phyloP scores from a whole-genome alignment of 208 protist species.

The Strigomonas culicis region DNA sequence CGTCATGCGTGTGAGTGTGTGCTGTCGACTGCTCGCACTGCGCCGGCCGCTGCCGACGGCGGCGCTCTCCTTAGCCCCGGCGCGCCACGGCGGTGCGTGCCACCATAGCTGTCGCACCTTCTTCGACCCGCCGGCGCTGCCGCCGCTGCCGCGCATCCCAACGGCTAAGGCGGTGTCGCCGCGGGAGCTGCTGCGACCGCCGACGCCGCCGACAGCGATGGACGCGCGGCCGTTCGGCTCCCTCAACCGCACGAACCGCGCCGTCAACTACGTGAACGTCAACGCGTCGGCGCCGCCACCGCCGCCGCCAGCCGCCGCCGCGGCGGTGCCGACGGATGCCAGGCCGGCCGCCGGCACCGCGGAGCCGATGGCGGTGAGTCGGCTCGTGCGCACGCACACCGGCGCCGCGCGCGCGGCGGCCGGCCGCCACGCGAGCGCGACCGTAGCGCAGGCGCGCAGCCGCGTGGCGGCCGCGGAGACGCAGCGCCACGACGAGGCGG shows the following conservation, averaged over 20 bases:
- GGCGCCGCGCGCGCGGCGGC: too few species aligned
- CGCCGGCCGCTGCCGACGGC: too few species aligned
- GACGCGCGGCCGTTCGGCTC: constrained; percentile 62
- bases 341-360: not conserved
- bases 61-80: too few species aligned
- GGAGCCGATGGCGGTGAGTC: not conserved
- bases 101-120: too few species aligned
- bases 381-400: too few species aligned
- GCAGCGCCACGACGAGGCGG: not conserved
- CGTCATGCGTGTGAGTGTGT: too few species aligned
- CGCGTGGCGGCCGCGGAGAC: not conserved
- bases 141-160: too few species aligned
- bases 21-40: too few species aligned
- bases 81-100: too few species aligned
- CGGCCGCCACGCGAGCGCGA: not conserved
- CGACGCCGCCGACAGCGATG: constrained; percentile 35
- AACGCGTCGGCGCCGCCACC: constrained; percentile 11
- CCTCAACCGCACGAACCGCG: constrained; percentile 28
- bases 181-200: constrained; percentile 31
- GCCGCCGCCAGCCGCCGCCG: not conserved
- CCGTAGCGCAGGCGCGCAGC: not conserved
- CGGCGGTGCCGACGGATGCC: not conserved
- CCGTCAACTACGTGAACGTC: constrained; percentile 37
- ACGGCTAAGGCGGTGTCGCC: constrained; percentile 25
- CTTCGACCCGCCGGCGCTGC: too few species aligned